Conservation (phyloP, 345 rosid genomes). For the Citrus reticulata region DNA sequence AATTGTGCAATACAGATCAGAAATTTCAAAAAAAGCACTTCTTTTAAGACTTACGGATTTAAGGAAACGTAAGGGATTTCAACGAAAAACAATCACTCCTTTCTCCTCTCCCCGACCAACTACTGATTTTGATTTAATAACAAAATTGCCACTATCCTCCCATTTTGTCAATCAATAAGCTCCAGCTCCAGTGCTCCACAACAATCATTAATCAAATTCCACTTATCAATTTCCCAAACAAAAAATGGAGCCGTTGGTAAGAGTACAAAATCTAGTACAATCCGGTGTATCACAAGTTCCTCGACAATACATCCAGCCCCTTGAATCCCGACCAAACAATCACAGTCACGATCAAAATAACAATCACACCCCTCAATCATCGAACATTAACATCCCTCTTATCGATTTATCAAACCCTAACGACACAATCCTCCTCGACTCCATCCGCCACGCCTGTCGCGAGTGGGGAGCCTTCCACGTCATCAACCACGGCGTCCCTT, state of each 20-base stretch:
- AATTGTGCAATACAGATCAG: too few relatives aligned
- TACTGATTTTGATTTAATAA: not conserved
- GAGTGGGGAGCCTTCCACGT: conserved; percentile 93
- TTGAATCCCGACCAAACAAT: conserved; percentile 39
- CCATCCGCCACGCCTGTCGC: conserved; percentile 53
- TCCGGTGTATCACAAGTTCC: conserved; percentile 52
- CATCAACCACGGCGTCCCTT: conserved; percentile 63
- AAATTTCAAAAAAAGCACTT: too few relatives aligned
- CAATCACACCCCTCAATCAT: too few relatives aligned
- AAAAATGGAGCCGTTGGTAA: conserved; percentile 24
- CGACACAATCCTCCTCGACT: conserved; percentile 23
- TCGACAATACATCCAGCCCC: conserved; percentile 65
- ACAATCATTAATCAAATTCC: too few relatives aligned
- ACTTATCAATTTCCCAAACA: too few relatives aligned
- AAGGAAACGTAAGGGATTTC: too few relatives aligned
- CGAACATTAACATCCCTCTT: conserved; percentile 36
- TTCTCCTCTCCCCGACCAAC: too few relatives aligned
- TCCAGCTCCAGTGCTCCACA: too few relatives aligned
- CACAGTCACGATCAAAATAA: not conserved
- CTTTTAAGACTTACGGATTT: too few relatives aligned
- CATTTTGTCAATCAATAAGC: not conserved
- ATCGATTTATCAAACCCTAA: conserved; percentile 38
- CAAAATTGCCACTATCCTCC: not conserved
- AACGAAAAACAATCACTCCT: too few relatives aligned
- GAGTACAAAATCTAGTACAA: conserved; percentile 57